Evolutionary conservation across 1,284 basidiomycete species (phyloP).

Genomic region (Trichosporon sp.): DNA sequence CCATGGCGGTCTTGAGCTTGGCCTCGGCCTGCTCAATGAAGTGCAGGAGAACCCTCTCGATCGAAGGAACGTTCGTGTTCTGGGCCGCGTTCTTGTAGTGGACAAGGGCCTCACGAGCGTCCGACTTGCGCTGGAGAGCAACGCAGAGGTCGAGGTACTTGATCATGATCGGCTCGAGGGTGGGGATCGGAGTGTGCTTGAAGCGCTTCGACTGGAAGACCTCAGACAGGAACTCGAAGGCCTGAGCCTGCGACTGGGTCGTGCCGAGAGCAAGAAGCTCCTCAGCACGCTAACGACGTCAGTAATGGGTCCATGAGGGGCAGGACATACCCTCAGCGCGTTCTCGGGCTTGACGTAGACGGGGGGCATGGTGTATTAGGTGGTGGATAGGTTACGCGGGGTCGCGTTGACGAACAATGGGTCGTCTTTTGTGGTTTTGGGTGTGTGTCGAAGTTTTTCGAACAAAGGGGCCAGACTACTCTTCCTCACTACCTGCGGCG

Average conservation of each 20-base stretch:
- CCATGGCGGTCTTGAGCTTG: constrained; percentile 81
- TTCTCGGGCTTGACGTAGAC: constrained; percentile 51
- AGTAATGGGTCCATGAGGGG: neutral
- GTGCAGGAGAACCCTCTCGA: constrained; percentile 85
- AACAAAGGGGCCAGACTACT: constrained; percentile 25
- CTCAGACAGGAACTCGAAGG: constrained; percentile 49
- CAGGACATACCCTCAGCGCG: constrained; percentile 47
- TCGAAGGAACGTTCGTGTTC: constrained; percentile 83
- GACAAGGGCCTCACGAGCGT: constrained; percentile 86
- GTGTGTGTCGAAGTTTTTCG: neutral
- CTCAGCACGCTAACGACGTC: constrained; percentile 41
- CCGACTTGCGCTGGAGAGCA: constrained; percentile 85
- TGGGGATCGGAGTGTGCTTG: constrained; percentile 79
- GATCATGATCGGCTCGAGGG: constrained; percentile 93
- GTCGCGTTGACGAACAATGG: neutral
- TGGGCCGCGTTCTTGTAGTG: constrained; percentile 96
- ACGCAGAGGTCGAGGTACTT: constrained; percentile 86
- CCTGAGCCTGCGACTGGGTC: constrained; percentile 47
- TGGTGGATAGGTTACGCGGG: neutral
- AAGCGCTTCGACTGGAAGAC: constrained; percentile 69
- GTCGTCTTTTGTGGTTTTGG: constrained; percentile 9
- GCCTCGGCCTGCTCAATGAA: constrained; percentile 85
- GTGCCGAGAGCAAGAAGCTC: constrained; percentile 50
- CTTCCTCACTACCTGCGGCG: constrained; percentile 32
- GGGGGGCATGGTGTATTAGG: constrained; percentile 39